Evolutionary conservation across 139 green algal species (phyloP).

Genomic region (Chlamydomonas asymmetrica): DNA sequence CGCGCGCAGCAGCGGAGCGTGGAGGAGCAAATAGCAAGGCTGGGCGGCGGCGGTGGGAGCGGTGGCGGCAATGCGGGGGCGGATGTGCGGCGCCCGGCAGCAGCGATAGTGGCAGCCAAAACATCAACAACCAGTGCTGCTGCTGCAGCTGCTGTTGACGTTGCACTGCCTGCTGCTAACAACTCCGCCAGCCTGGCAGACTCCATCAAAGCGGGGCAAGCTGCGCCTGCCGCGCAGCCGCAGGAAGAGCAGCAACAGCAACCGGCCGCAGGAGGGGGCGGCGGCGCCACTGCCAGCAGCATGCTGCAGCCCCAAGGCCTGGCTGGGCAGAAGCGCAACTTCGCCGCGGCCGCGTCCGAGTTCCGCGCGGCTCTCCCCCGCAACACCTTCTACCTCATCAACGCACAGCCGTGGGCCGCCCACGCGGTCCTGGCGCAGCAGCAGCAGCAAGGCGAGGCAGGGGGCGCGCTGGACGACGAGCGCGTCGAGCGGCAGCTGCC

Average conservation of each 20-base stretch:
- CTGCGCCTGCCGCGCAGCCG: no score
- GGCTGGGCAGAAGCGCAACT: background rate
- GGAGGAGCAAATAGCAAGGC: conserved; percentile 14
- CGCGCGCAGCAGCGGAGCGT: conserved; percentile 20
- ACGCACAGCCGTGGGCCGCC: background rate
- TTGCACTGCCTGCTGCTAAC: no score
- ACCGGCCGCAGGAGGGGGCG: no score
- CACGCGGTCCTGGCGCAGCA: background rate
- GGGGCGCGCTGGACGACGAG: background rate
- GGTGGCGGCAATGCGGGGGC: no score
- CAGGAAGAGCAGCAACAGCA: no score
- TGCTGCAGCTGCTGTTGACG: conserved; percentile 9
- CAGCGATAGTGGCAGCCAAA: conserved; percentile 5
- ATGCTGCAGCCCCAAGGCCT: conserved; percentile 3
- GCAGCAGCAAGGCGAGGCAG: conserved; percentile 6
- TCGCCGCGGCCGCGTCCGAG: background rate
- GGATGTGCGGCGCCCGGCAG: background rate
- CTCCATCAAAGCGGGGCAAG: no score
- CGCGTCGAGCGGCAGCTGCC: conserved; percentile 8
- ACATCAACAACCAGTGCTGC: conserved; percentile 2
- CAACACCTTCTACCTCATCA: background rate
- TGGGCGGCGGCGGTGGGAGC: no score
- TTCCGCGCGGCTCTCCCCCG: background rate
- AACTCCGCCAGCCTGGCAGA: no score
- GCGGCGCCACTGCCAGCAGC: no score